These are phyloP conservation scores for Phytophthora idaei DNA, from an alignment of 352 stramenopile genomes.

Conservation along the genomic window DNA sequence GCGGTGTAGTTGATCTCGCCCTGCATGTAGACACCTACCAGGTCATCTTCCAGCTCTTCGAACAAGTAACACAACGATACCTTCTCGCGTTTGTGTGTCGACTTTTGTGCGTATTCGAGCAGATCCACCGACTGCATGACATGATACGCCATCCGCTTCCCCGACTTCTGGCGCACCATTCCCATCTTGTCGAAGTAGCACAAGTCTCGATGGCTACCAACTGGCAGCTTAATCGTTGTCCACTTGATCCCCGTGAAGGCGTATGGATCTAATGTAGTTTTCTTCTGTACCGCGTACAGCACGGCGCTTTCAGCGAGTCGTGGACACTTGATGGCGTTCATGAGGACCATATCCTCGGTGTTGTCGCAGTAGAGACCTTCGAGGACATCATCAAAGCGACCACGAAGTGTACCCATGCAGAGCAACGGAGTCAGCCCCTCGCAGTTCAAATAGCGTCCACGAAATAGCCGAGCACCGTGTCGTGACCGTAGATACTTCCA, in stretches of 20 bases:
- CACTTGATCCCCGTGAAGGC: constrained; percentile 47
- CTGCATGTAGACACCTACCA: constrained; percentile 35
- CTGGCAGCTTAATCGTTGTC: constrained; percentile 27
- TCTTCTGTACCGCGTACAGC: constrained; percentile 27
- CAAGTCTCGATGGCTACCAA: constrained; percentile 36
- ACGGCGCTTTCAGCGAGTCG: constrained; percentile 33
- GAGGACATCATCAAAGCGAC: constrained; percentile 43
- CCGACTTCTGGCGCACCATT: constrained; percentile 27
- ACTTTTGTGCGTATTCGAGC: constrained; percentile 14
- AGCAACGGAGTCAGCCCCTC: constrained; percentile 24
- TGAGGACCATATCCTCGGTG: constrained; percentile 39
- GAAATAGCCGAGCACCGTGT: constrained; percentile 31
- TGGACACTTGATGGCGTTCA: constrained; percentile 34
- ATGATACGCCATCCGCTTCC: constrained; percentile 40
- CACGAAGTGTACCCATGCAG: constrained; percentile 32
- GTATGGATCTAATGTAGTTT: constrained; percentile 25
- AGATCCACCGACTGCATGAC: constrained; percentile 40
- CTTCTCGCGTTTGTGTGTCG: constrained; percentile 15
- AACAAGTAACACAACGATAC: constrained; percentile 37
- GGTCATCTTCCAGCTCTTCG: constrained; percentile 26
- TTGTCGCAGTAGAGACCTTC: constrained; percentile 39
- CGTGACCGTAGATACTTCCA: constrained; percentile 40
- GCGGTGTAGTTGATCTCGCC: constrained; percentile 8
- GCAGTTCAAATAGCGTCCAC: constrained; percentile 10
- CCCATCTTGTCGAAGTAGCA: constrained; percentile 46